Base-by-base conservation (phyloP, 257 asterid species). In the Ligustrum vulgare region DNA sequence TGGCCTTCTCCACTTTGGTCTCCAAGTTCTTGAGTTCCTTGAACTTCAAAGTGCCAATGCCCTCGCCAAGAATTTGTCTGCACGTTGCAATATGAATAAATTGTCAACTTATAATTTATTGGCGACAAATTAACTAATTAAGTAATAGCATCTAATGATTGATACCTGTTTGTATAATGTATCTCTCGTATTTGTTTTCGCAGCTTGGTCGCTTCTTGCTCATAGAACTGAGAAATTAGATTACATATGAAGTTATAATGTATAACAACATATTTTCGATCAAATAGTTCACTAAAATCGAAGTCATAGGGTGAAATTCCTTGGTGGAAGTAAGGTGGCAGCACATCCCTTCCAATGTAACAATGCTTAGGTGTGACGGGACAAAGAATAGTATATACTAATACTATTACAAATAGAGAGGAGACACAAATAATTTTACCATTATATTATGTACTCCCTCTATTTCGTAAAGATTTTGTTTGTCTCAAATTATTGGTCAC, bases 61-160 rank as follows among this genome's bases (percentile, higher is more conserved):
- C 96, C 70, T 90, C 93, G 51, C 96, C 95, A 78, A 89, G 86
- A 39, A 92, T 82, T 85, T 90, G 84, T 73, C 97, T 92, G 70
- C 23, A 75, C 20, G 32, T n/a, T 67, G 71, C 31, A 65, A 22
- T 20, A 18, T 13, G 10, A 20, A 37, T 41, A 15, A 37, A 23
- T 2, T 28, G 41, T 2, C 45, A 35, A 36, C 8, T 67, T 35
- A 5, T 20, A 66, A 31, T 32, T 32, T 8, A 11, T 8, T 4
- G 2, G 16, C 49, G 9, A 18, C 20, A 36, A 7, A 18, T 34
- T 51, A 18, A 18, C n/a, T n/a, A 28, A 28, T 28, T 1, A 28
- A 28, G 25, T 51, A 39, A 73, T 75, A 4, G 4, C 31, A 34
- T 58, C 37, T 13, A 1, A 7, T 32, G 5, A n/a, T 10, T 58